Conservation (phyloP, 2,329 filamentous ascomycete genomes). For the Mycosphaerella sp. region DNA sequence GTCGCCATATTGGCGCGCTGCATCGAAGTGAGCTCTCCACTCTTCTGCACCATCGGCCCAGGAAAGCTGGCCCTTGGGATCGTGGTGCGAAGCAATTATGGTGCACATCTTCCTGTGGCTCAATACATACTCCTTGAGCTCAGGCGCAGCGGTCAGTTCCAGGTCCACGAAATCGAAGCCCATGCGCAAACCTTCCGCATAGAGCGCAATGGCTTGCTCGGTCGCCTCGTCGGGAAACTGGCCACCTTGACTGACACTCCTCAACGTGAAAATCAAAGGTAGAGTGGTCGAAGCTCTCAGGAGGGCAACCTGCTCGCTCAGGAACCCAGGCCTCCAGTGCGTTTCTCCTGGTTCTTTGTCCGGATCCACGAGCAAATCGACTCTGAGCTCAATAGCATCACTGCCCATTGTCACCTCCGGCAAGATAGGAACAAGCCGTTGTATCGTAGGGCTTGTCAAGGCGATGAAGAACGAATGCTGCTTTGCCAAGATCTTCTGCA, state of each 20-base stretch:
- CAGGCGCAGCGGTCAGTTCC: constrained; percentile 76
- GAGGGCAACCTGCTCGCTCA: constrained; percentile 73
- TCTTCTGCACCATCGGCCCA: constrained; percentile 67
- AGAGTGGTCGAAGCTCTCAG: constrained; percentile 65
- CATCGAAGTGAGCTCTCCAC: constrained; percentile 87
- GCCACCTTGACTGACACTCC: constrained; percentile 79
- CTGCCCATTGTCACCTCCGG: constrained; percentile 71
- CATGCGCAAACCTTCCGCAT: constrained; percentile 69
- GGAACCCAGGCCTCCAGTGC: constrained; percentile 56
- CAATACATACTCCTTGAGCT: constrained; percentile 55
- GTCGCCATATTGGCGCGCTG: constrained; percentile 81
- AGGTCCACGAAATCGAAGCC: constrained; percentile 90
- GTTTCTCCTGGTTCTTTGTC: constrained; percentile 52
- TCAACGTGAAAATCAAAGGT: constrained; percentile 87
- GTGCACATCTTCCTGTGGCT: constrained; percentile 61
- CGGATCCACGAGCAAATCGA: constrained; percentile 77
- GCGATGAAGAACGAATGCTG: constrained; percentile 85
- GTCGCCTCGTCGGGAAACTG: constrained; percentile 75
- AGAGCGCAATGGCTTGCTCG: constrained; percentile 58
- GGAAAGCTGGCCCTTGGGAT: constrained; percentile 68
- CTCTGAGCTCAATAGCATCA: constrained; percentile 89
- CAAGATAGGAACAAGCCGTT: constrained; percentile 57
- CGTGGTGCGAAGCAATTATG: constrained; percentile 94
- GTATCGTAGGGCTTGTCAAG: constrained; percentile 72
- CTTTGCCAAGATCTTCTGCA: constrained; percentile 57